These are phyloP conservation scores for Boletus sensibilis DNA, from an alignment of 768 basidiomycete genomes.

Conservation along the genomic window DNA sequence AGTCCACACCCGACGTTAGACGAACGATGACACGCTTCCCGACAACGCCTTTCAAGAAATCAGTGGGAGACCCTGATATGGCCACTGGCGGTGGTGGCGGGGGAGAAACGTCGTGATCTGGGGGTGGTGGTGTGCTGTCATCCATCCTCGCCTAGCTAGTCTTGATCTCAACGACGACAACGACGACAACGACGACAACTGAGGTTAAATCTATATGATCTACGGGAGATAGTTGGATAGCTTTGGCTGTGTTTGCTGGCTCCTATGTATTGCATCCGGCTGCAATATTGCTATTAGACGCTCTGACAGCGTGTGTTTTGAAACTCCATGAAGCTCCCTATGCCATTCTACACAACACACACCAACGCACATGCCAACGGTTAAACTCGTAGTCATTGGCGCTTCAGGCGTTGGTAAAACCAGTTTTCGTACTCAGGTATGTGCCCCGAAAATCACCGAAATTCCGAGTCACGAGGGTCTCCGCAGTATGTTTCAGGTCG, in stretches of 20 bases:
- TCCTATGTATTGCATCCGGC: conserved; percentile 12
- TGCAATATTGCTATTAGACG: neutral
- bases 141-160: conserved; percentile 21
- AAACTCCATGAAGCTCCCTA: conserved; percentile 14
- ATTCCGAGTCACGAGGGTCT: neutral
- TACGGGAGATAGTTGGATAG: neutral
- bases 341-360: conserved; percentile 12
- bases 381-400: conserved; percentile 83
- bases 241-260: conserved; percentile 21
- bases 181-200: neutral
- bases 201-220: neutral
- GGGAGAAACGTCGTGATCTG: conserved; percentile 41
- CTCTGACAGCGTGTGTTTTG: conserved; percentile 1
- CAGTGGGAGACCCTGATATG: conserved; percentile 79
- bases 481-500: conserved; percentile 72
- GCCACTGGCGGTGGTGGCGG: conserved; percentile 49
- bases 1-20: conserved; percentile 89
- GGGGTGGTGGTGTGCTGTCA: conserved; percentile 36
- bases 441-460: conserved; percentile 17
- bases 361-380: conserved; percentile 52
- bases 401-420: conserved; percentile 86
- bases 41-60: conserved; percentile 92
- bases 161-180: neutral
- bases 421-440: conserved; percentile 69
- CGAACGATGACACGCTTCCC: conserved; percentile 95